Percentiles rank a stretch among this genome's conserved stretches.
These are phyloP conservation scores for Penstemon newberryi DNA, from an alignment of 257 asterid species.

Conservation along the genomic window DNA sequence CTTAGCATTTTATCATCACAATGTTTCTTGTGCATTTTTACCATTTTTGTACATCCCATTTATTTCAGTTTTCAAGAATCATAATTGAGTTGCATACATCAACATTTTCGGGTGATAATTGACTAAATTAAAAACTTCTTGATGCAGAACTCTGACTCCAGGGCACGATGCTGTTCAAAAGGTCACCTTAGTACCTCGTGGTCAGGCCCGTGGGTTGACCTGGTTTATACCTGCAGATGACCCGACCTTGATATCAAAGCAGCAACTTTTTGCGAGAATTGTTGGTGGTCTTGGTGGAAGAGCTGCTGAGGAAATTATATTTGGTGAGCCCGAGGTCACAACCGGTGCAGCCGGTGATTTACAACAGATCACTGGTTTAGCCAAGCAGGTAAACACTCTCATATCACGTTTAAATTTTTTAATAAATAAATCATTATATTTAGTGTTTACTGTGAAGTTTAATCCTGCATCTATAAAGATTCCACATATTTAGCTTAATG, in stretches of 20 bases:
- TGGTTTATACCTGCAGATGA: constrained; percentile 99
- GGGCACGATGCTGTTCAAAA: constrained; percentile 98
- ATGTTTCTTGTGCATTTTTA: background rate
- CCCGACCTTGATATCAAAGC: constrained; percentile 96
- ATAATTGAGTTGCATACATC: background rate
- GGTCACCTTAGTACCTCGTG: constrained; percentile 93
- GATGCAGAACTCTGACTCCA: constrained; percentile 85
- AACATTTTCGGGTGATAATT: background rate
- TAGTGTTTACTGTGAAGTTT: background rate
- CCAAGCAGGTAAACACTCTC: constrained; percentile 65
- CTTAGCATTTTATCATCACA: background rate
- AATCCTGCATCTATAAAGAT: background rate
- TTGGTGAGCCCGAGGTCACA: constrained; percentile 97
- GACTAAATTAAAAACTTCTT: background rate
- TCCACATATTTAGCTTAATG: background rate
- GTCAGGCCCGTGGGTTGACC: constrained; percentile 97
- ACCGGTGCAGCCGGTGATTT: constrained; percentile 97
- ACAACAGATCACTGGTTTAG: constrained; percentile 93
- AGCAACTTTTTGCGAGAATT: constrained; percentile 90
- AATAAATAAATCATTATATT: background rate
- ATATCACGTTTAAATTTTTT: background rate
- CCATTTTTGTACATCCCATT: too few relatives aligned
- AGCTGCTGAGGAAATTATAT: constrained; percentile 96
- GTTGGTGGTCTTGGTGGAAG: constrained; percentile 99
- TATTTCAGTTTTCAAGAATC: background rate